Evolutionary conservation across 306 rosid species (phyloP), one percentile per base, ranked within the genome.

Genomic region (Quercus aquifolioides): DNA sequence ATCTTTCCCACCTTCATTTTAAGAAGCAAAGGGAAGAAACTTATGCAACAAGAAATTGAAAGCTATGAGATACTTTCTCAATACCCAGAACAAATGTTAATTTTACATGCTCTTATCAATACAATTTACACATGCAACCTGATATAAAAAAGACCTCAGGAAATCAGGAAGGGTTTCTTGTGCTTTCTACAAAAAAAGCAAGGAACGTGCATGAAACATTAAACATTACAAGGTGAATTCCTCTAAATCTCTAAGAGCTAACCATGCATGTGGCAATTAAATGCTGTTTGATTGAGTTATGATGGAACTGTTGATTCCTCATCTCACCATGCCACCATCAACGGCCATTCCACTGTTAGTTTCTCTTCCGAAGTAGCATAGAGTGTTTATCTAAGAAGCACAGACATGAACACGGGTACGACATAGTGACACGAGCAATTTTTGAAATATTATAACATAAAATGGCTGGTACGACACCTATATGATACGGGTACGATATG

Each of bases 301-400:
- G 54, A 87, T 6, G 55, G 80, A 76, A 14, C 57, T 18, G n/a
- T 46, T 10, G 76, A 59, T 76, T 82, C 75, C 43, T 87, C 80
- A 86, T 83, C 76, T 77, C 5, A 19, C 56, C 54, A 84, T 83
- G 71, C 89, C 97, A 55, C 87, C 82, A 57, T 89, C 97, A 10
- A 84, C 30, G 6, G 87, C 75, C 85, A 79, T 38, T 38, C 46
- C 3, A 0, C 11, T 7, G 46, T 78, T 38, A 92, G 71, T 84
- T 86, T 94, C 69, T 82, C 93, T 46, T 86, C 93, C 5, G 93
- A 85, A 74, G 85, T 81, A 38, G 84, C 78, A 33, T 19, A 83
- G 62, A 81, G 77, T 11, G 76, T 71, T 65, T 86, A 90, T 15
- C 43, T 38, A 38, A 38, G 43, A 38, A 38, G 43, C 10, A 38